Evolutionary conservation across 306 rosid genomes (phyloP).

Genomic region (barrel medic (Medicago truncatula)): DNA sequence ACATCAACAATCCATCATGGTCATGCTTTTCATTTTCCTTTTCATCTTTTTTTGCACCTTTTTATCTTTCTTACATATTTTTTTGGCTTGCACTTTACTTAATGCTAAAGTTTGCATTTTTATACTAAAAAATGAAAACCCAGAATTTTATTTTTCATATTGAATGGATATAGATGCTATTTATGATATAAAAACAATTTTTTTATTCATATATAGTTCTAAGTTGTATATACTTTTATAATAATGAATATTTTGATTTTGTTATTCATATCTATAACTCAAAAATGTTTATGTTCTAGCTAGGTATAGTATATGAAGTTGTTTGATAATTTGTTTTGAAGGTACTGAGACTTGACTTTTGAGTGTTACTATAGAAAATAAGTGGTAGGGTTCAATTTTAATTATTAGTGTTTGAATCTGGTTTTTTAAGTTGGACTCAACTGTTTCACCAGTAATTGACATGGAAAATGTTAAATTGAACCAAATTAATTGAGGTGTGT

Average conservation of each 20-base stretch:
- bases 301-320: conserved; percentile 28
- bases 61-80: no score
- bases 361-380: not conserved
- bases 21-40: conserved; percentile 27
- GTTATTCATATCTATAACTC: not conserved
- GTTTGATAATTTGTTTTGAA: conserved; percentile 9
- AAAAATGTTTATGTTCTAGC: conserved; percentile 1
- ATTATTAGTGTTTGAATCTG: conserved; percentile 23
- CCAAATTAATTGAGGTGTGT: conserved; percentile 31
- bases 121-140: not conserved
- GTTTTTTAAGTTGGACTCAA: conserved; percentile 1
- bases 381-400: conserved; percentile 20
- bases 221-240: not conserved
- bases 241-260: conserved; percentile 3
- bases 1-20: conserved; percentile 40
- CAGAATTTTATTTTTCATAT: conserved; percentile 7
- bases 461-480: not conserved
- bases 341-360: conserved; percentile 6
- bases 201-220: not conserved
- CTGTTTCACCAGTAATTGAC: conserved; percentile 4
- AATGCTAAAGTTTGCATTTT: conserved; percentile 23
- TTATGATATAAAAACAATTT: not conserved
- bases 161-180: not conserved
- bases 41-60: not conserved
- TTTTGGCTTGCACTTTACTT: not conserved